A percentile compares a stretch with the other conserved stretches of the same genome.
Conservation (phyloP, 1,284 basidiomycete species). For the Puccinia polysora region DNA sequence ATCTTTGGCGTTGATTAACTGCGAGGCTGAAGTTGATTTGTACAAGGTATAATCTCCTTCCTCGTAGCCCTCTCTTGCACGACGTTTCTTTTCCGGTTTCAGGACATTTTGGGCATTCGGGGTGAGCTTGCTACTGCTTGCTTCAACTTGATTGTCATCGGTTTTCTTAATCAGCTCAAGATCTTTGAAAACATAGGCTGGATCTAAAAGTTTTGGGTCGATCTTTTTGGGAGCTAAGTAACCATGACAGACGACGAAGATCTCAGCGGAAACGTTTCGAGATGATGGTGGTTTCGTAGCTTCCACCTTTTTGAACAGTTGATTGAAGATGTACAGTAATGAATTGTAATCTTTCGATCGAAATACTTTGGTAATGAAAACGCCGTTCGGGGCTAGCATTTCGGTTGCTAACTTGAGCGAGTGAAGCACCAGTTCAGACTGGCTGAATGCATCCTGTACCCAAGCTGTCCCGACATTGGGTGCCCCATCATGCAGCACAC, state of each 20-base stretch:
- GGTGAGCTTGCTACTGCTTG: conserved; percentile 56
- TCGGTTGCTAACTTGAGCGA: conserved; percentile 94
- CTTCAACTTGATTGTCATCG: conserved; percentile 44
- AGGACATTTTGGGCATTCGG: conserved; percentile 70
- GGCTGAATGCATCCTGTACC: conserved; percentile 97
- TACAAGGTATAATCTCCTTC: conserved; percentile 91
- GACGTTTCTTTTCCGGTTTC: conserved; percentile 91
- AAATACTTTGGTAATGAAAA: conserved; percentile 98
- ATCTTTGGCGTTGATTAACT: conserved; percentile 69
- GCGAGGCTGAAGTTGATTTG: conserved; percentile 66
- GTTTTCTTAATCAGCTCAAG: conserved; percentile 55
- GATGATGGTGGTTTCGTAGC: conserved; percentile 98
- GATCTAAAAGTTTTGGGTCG: conserved; percentile 97
- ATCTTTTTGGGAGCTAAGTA: conserved; percentile 92
- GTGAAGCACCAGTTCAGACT: conserved; percentile 94
- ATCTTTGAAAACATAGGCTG: conserved; percentile 97
- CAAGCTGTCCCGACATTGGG: conserved; percentile 99
- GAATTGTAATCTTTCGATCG: conserved; percentile 98
- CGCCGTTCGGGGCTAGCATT: conserved; percentile 87
- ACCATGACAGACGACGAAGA: conserved; percentile 96
- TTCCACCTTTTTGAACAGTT: conserved; percentile 92
- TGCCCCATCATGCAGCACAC: conserved; percentile 96
- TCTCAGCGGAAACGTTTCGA: conserved; percentile 97
- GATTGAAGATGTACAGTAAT: conserved; percentile 97
- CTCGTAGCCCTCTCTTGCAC: conserved; percentile 88